These are phyloP conservation scores for Exophiala sideris DNA, from an alignment of 2,329 filamentous ascomycete genomes.

Conservation along the genomic window DNA sequence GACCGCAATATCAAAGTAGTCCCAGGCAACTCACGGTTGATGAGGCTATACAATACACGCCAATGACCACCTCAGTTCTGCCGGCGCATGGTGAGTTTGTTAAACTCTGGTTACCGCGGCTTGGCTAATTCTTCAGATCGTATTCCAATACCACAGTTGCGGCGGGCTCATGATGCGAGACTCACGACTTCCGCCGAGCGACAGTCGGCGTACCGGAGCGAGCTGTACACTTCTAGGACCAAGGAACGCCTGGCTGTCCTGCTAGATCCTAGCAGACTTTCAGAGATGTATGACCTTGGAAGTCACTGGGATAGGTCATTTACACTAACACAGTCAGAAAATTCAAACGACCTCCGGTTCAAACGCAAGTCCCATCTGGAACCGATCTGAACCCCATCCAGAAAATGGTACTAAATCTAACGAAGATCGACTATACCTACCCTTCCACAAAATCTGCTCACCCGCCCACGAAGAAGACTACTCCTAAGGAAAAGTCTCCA, in stretches of 20 bases:
- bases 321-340: constrained; percentile 9
- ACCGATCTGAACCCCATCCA: constrained; percentile 18
- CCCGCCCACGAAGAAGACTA: constrained; percentile 9
- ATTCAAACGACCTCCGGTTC: constrained; percentile 19
- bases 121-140: constrained; percentile 18
- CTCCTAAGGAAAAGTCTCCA: constrained; percentile 5
- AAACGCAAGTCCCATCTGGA: constrained; percentile 5
- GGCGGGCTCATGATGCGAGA: constrained; percentile 8
- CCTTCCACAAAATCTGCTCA: constrained; percentile 6
- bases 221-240: constrained; percentile 12
- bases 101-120: not conserved
- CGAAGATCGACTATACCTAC: constrained; percentile 22
- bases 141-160: constrained; percentile 24
- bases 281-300: constrained; percentile 16
- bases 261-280: constrained; percentile 18
- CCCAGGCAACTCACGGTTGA: constrained; percentile 42
- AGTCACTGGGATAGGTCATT: not conserved
- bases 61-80: constrained; percentile 44
- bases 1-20: constrained; percentile 5
- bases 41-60: constrained; percentile 48
- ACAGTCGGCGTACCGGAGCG: constrained; percentile 13
- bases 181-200: constrained; percentile 19
- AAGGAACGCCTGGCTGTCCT: constrained; percentile 17
- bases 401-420: constrained; percentile 22
- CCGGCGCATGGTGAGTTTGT: constrained; percentile 42